Conservation (phyloP, 176 grass and related monocot genomes). For the Hsuehochloa calcarea region DNA sequence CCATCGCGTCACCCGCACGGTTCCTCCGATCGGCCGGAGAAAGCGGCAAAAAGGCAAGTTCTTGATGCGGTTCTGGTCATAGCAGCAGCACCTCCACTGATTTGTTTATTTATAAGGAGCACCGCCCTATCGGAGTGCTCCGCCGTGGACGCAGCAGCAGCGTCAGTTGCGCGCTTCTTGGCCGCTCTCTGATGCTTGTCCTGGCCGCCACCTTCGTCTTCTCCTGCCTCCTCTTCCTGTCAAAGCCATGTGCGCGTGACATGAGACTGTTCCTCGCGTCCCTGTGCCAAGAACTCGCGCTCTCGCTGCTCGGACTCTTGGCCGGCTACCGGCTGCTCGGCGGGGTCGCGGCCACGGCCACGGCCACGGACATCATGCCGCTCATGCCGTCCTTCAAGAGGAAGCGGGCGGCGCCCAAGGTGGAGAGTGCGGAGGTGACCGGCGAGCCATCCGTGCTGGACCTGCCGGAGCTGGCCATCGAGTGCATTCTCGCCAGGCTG, state of each 20-base stretch:
- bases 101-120: slow-evolving; percentile 42
- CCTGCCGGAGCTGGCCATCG: slow-evolving; percentile 81
- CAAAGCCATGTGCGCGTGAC: slow-evolving; percentile 71
- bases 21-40: slow-evolving; percentile 30
- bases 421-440: slow-evolving; percentile 34
- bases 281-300: slow-evolving; percentile 51
- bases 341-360: slow-evolving; percentile 14
- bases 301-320: slow-evolving; percentile 39
- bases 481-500: slow-evolving; percentile 79
- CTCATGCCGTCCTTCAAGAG: slow-evolving; percentile 49
- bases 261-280: slow-evolving; percentile 64
- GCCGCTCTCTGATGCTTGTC: slow-evolving; percentile 60
- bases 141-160: neutral
- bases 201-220: slow-evolving; percentile 61
- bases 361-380: slow-evolving; percentile 19
- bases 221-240: slow-evolving; percentile 55
- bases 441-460: slow-evolving; percentile 62
- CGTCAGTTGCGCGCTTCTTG: neutral
- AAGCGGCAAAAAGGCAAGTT: slow-evolving; percentile 22
- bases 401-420: slow-evolving; percentile 45
- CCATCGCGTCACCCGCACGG: slow-evolving; percentile 62
- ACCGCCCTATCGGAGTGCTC: slow-evolving; percentile 33
- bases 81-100: slow-evolving; percentile 29
- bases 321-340: slow-evolving; percentile 33
- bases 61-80: slow-evolving; percentile 41